Evolutionary conservation across 352 stramenopile species (phyloP).

Genomic region (Pilasporangium apinafurcum): DNA sequence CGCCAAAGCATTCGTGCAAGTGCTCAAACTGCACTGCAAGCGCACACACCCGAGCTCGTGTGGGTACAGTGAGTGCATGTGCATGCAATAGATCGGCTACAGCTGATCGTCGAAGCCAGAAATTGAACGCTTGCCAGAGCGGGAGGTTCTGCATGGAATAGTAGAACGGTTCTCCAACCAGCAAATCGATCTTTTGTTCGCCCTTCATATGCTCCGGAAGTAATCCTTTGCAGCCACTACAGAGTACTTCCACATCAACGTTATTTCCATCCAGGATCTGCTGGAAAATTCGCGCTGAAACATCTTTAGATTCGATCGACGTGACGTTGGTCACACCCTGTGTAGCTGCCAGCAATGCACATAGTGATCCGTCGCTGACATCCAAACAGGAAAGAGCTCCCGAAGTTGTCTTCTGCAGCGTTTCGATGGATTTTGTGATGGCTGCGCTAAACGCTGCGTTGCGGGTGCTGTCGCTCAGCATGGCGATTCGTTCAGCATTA

Average conservation of each 20-base stretch:
- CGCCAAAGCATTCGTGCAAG: slow-evolving; percentile 73
- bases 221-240: slow-evolving; percentile 62
- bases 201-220: slow-evolving; percentile 48
- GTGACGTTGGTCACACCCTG: slow-evolving; percentile 46
- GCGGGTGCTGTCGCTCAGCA: slow-evolving; percentile 51
- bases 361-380: slow-evolving; percentile 68
- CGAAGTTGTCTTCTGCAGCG: slow-evolving; percentile 2
- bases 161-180: slow-evolving; percentile 77
- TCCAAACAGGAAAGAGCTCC: slow-evolving; percentile 68
- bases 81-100: slow-evolving; percentile 28
- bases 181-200: slow-evolving; percentile 40
- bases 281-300: slow-evolving; percentile 70
- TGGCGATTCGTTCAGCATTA: slow-evolving; percentile 72
- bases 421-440: slow-evolving; percentile 23
- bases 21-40: slow-evolving; percentile 66
- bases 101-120: slow-evolving; percentile 65
- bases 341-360: slow-evolving; percentile 47
- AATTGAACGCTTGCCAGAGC: slow-evolving; percentile 80
- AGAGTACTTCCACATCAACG: slow-evolving; percentile 44
- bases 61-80: slow-evolving; percentile 40
- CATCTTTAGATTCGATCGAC: slow-evolving; percentile 76
- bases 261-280: slow-evolving; percentile 58
- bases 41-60: slow-evolving; percentile 37
- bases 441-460: slow-evolving; percentile 25
- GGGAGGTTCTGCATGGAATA: slow-evolving; percentile 85